Base-by-base conservation (phyloP, 2,329 filamentous ascomycete species). In the Mycocentrospora acerina region DNA sequence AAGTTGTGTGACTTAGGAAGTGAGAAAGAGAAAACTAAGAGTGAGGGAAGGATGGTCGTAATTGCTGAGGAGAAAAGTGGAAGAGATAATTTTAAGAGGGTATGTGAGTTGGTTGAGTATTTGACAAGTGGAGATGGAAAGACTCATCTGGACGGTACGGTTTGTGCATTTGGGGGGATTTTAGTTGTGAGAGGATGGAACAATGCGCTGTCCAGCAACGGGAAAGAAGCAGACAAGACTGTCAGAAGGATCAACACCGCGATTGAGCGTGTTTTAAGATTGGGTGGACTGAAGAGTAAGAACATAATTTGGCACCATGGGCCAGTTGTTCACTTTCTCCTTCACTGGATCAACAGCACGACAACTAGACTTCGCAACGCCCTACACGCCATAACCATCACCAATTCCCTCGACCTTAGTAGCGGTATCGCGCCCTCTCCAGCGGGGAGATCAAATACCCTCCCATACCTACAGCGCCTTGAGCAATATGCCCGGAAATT, bases 301-400 rank as follows among this genome's bases (percentile, higher is more conserved):
- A 58, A 55, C 22, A 38, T 66, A 4, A 42, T 62, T 10, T 67
- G 63, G 63, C 63, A 67, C 29, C 60, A 67, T n/a, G 58, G 60
- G 5, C 44, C 62, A 4, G 46, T 57, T 2, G 19, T 67, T 12
- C 51, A 49, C 6, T 57, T 60, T 29, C 42, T 67, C 4, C 40
- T 59, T 3, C 30, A 51, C 16, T 66, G 52, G 45, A 60, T 67
- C 42, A 55, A 59, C 42, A 44, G 35, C 13, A 65, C 63, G 0
- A 54, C 46, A 7, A 30, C 55, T 2, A 27, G 41, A 2, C 30
- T 65, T 9, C 61, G 62, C 16, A 44, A 38, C 7, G 15, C 40
- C 1, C 40, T 66, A 2, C 36, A 35, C 1, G 58, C 48, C 0
- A 53, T 65, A 11, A 63, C 55, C 3, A 37, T 67, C 29, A 52